A percentile compares a stretch with the other conserved stretches of the same genome.
Evolutionary conservation across 257 asterid species (phyloP).

Genomic region (Ligustrum vulgare): DNA sequence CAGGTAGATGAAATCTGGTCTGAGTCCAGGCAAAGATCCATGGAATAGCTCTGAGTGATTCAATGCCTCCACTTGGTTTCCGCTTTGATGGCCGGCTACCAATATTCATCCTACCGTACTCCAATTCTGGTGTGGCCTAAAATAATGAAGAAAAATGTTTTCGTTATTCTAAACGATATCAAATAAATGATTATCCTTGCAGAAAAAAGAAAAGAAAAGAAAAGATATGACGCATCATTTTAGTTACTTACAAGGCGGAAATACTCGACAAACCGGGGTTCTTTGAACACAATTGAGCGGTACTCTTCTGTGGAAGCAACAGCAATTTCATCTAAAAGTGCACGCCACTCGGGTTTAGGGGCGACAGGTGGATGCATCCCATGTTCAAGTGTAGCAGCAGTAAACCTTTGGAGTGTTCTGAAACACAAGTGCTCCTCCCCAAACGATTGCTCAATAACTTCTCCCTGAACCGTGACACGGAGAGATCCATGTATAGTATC

Average conservation of each 20-base stretch:
- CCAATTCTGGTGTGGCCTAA: constrained; percentile 62
- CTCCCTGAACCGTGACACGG: constrained; percentile 59
- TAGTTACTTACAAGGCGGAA: constrained; percentile 48
- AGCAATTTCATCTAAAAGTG: constrained; percentile 50
- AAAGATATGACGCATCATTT: neutral
- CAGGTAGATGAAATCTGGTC: constrained; percentile 60
- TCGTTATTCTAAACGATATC: neutral
- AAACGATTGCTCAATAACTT: constrained; percentile 56
- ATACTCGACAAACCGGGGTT: constrained; percentile 59
- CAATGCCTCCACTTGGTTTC: constrained; percentile 58
- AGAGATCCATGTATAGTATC: constrained; percentile 55
- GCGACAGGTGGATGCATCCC: constrained; percentile 54
- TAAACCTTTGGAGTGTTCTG: constrained; percentile 58
- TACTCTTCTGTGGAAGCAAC: constrained; percentile 44
- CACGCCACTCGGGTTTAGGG: constrained; percentile 63
- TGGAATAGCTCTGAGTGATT: constrained; percentile 57
- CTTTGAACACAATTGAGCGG: constrained; percentile 49
- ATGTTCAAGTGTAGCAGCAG: constrained; percentile 54
- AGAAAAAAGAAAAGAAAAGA: constrained; percentile 11
- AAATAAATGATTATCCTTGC: neutral
- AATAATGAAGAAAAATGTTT: neutral
- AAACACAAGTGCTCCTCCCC: constrained; percentile 57
- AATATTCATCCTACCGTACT: constrained; percentile 56
- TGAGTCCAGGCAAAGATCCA: constrained; percentile 71
- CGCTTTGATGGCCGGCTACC: constrained; percentile 66